These are phyloP conservation scores for Mycena floridula DNA, from an alignment of 768 basidiomycete genomes.

Conservation along the genomic window DNA sequence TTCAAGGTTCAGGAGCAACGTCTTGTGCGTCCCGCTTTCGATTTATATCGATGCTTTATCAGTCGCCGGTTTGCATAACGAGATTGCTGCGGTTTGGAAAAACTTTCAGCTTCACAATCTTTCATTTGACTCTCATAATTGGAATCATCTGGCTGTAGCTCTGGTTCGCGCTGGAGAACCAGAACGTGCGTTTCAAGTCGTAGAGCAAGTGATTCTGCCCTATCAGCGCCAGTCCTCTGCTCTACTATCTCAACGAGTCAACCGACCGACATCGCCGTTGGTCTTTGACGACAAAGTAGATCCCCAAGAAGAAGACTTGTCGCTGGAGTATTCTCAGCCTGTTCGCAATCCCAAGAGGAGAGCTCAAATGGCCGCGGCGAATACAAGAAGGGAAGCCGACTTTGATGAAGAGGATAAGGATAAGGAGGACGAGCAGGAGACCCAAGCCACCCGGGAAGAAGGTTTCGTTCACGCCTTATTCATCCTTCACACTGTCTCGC, in stretches of 20 bases:
- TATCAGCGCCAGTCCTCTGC: conserved; percentile 31
- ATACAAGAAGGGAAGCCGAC: conserved; percentile 8
- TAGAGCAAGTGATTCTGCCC: conserved; percentile 72
- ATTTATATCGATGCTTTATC: conserved; percentile 78
- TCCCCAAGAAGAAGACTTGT: conserved; percentile 1
- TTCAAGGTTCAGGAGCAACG: conserved; percentile 31
- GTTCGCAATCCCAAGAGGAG: conserved; percentile 1
- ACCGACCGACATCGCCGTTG: conserved; percentile 32
- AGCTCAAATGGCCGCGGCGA: conserved; percentile 1
- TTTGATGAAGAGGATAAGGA: background rate
- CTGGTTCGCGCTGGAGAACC: conserved; percentile 75
- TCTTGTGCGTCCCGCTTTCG: conserved; percentile 74
- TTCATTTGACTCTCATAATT: conserved; percentile 82
- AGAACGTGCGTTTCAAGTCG: conserved; percentile 77
- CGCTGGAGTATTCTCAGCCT: background rate
- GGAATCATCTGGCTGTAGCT: conserved; percentile 78
- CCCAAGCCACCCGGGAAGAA: conserved; percentile 14
- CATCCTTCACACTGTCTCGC: conserved; percentile 56
- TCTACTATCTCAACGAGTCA: conserved; percentile 19
- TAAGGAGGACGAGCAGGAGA: conserved; percentile 8
- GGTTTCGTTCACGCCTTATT: conserved; percentile 58
- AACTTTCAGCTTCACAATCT: conserved; percentile 57
- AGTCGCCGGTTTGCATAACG: conserved; percentile 48
- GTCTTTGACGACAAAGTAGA: conserved; percentile 27
- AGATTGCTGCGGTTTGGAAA: conserved; percentile 66